phyloP scores from a whole-genome alignment of 192 early-diverging fungal species.

The Neocallimastix lanati region DNA sequence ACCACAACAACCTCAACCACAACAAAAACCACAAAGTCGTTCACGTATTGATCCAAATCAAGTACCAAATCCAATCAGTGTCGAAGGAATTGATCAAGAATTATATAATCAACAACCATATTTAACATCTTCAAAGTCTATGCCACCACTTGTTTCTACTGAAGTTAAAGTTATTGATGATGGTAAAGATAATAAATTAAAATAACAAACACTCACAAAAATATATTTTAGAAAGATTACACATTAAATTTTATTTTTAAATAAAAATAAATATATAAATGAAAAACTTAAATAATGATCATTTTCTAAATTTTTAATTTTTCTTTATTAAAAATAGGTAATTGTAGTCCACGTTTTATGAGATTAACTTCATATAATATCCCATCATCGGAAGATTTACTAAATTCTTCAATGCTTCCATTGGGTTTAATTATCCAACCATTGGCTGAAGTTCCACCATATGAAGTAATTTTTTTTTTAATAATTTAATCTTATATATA shows the following conservation, averaged over 20 bases:
- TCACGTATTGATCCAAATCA: conserved; percentile 75
- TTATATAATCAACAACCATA: conserved; percentile 42
- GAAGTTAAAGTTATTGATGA: conserved; percentile 71
- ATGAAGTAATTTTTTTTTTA: too few relatives aligned
- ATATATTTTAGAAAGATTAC: too few relatives aligned
- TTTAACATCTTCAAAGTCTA: conserved; percentile 45
- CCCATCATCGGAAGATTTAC: conserved; percentile 62
- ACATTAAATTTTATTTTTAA: too few relatives aligned
- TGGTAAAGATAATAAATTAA: conserved; percentile 29
- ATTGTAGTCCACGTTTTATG: conserved; percentile 76
- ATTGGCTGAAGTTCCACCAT: conserved; percentile 56
- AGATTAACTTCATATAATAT: conserved; percentile 75
- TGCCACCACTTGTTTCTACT: conserved; percentile 63
- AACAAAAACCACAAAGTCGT: conserved; percentile 7
- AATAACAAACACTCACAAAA: too few relatives aligned
- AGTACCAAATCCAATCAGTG: conserved; percentile 73
- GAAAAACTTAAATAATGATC: too few relatives aligned
- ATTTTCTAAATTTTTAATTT: too few relatives aligned
- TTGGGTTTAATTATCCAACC: conserved; percentile 81
- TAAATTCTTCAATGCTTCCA: conserved; percentile 59
- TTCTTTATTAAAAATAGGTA: too few relatives aligned
- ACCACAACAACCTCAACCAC: conserved; percentile 7
- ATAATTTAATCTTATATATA: too few relatives aligned
- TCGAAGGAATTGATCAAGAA: conserved; percentile 66
- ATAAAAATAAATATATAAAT: too few relatives aligned